Base-by-base conservation (phyloP, 208 protist species). In the Crithidia thermophila region DNA sequence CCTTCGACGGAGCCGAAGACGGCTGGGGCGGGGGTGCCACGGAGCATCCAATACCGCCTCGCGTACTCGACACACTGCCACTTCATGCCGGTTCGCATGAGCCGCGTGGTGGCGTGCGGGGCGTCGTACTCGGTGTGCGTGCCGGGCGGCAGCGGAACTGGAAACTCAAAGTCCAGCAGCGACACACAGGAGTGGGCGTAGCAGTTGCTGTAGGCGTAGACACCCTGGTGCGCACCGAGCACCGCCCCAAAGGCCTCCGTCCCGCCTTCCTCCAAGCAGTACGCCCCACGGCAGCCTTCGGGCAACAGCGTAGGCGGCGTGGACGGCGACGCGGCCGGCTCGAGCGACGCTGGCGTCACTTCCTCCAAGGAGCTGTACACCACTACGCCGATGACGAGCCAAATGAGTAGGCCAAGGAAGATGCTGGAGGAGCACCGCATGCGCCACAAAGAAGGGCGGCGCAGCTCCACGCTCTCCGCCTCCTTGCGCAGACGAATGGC, bases 61-160 rank as follows among this genome's bases (percentile, higher is more conserved):
- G 90, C 90, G 75, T 91, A 95, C 76, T 95, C 87, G 27, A 95
- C 87, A 47, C 90, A 95, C 70, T 95, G 87, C 90, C 90, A 95
- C 65, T 81, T 69, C 77, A 95, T 73, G 6, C 90, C 90, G 14
- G 40, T 87, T 4, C n/a, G 34, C 62, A 77, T 69, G 57, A 53
- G 23, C 13, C 47, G 52, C 7, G 33, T 72, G 2, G 14, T 76
- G 27, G 50, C 33, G 20, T 50, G 9, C 14, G 46, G 39, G 8
- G 52, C 39, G 42, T 45, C 21, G 14, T 47, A 23, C n/a, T 28
- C 49, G 28, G 40, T 36, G 30, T 33, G 47, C 7, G 71, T 16
- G 11, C 16, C 67, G 0, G 40, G 39, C 21, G 51, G 59, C 2
- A 61, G 42, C 16, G 58, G 53, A 3, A 81, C 33, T 2, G 49